These are phyloP conservation scores for Psidium friedrichsthalianum DNA, from an alignment of 345 rosid species.

Conservation along the genomic window DNA sequence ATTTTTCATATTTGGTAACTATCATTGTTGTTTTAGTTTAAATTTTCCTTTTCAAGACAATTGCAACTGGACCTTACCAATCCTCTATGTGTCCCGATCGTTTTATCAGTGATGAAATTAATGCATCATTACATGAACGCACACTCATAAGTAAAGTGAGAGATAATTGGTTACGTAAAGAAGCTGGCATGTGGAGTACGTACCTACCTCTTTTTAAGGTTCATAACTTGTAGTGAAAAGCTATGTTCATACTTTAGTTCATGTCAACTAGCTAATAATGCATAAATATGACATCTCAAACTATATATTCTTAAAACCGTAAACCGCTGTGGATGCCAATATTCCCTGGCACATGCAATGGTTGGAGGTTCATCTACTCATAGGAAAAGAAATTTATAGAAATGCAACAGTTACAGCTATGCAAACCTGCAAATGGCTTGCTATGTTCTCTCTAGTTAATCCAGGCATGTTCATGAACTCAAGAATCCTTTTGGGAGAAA, in stretches of 20 bases:
- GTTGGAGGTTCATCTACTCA: not conserved
- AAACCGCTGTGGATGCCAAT: not conserved
- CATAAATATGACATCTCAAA: not conserved
- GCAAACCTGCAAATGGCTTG: conserved; percentile 38
- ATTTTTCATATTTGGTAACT: not conserved
- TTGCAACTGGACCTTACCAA: not conserved
- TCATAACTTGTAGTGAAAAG: not conserved
- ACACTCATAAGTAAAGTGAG: not conserved
- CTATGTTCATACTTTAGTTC: not conserved
- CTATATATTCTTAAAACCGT: not conserved
- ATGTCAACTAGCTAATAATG: not conserved
- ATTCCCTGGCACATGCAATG: not conserved
- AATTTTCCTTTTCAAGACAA: not conserved
- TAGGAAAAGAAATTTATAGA: not conserved
- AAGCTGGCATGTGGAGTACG: not conserved
- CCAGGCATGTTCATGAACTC: conserved; percentile 56
- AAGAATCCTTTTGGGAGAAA: conserved; percentile 65
- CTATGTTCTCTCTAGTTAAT: conserved; percentile 70
- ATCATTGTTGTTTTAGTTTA: not conserved
- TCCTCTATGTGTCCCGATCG: not conserved
- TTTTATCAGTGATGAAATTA: not conserved
- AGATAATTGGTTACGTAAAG: not conserved
- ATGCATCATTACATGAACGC: not conserved
- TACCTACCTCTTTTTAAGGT: not conserved
- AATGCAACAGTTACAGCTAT: not conserved